Evolutionary conservation across 73 alveolate species (phyloP).

Genomic region (Stentor roeselii): DNA sequence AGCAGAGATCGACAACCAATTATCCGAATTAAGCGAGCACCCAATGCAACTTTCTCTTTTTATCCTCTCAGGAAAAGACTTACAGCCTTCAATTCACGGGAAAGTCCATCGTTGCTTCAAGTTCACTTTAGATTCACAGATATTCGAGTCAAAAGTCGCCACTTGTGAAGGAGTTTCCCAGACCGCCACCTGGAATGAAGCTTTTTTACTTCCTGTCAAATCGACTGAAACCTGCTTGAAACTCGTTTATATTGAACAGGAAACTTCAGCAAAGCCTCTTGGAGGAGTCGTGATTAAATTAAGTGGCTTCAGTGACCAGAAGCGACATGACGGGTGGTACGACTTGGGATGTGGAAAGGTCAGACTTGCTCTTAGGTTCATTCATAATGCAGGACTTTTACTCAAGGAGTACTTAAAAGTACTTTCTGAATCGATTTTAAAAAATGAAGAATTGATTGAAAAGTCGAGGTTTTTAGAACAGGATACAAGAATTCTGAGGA

Average conservation of each 20-base stretch:
- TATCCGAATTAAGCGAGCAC: neutral
- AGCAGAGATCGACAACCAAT: neutral
- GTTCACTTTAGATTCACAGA: neutral
- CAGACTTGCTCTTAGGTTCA: neutral
- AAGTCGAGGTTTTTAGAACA: neutral
- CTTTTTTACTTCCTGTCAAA: neutral
- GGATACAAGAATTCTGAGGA: neutral
- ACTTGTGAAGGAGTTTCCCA: constrained; percentile 1
- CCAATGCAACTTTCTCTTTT: neutral
- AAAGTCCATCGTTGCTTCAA: neutral
- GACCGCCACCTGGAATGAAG: constrained; percentile 1
- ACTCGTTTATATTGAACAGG: neutral
- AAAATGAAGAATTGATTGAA: neutral
- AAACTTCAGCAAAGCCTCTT: neutral
- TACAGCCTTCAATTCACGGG: neutral
- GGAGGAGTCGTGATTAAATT: constrained; percentile 8
- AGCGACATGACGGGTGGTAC: constrained; percentile 25
- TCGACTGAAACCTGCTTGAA: neutral
- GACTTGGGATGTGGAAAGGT: constrained; percentile 14
- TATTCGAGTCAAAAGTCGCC: neutral
- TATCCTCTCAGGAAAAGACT: neutral
- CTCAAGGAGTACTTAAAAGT: neutral
- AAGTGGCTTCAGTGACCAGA: constrained; percentile 14
- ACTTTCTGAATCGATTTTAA: neutral
- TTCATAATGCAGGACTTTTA: neutral